Percentiles rank a stretch among this genome's conserved stretches.
These are phyloP conservation scores for Rhynchosporium agropyri DNA, from an alignment of 2,329 filamentous ascomycete genomes.

Conservation along the genomic window DNA sequence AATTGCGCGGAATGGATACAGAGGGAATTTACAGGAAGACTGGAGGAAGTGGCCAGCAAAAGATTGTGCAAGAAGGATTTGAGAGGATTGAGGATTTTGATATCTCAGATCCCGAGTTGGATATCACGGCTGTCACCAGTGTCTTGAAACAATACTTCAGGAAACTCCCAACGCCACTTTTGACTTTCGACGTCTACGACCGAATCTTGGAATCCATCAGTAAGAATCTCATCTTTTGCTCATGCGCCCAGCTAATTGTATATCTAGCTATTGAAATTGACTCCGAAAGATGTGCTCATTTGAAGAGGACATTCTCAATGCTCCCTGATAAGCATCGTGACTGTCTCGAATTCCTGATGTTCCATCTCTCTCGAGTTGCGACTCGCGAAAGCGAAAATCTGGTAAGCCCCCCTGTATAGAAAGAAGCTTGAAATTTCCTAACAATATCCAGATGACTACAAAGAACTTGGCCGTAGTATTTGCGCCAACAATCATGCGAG, in stretches of 20 bases:
- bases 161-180: conserved; percentile 82
- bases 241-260: conserved; percentile 31
- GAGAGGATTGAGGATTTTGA: conserved; percentile 85
- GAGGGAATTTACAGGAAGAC: conserved; percentile 99
- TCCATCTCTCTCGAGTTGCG: conserved; percentile 88
- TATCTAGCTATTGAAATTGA: conserved; percentile 63
- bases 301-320: conserved; percentile 73
- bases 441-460: conserved; percentile 74
- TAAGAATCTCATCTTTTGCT: conserved; percentile 48
- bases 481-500: conserved; percentile 95
- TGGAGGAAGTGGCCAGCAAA: conserved; percentile 88
- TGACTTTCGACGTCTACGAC: conserved; percentile 94
- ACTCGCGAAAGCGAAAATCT: conserved; percentile 81
- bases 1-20: conserved; percentile 92
- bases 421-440: conserved; percentile 35
- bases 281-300: conserved; percentile 67
- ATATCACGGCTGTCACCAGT: conserved; percentile 95
- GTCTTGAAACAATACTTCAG: conserved; percentile 98
- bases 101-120: conserved; percentile 89
- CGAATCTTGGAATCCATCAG: conserved; percentile 78
- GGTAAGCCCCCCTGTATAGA: conserved; percentile 50
- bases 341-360: conserved; percentile 89
- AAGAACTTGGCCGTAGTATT: conserved; percentile 97
- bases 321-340: conserved; percentile 85
- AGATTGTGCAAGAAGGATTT: conserved; percentile 87